Evolutionary conservation across 1,284 basidiomycete species (phyloP), one percentile per base, ranked within the genome.

Genomic region (Fomitopsis palustris): DNA sequence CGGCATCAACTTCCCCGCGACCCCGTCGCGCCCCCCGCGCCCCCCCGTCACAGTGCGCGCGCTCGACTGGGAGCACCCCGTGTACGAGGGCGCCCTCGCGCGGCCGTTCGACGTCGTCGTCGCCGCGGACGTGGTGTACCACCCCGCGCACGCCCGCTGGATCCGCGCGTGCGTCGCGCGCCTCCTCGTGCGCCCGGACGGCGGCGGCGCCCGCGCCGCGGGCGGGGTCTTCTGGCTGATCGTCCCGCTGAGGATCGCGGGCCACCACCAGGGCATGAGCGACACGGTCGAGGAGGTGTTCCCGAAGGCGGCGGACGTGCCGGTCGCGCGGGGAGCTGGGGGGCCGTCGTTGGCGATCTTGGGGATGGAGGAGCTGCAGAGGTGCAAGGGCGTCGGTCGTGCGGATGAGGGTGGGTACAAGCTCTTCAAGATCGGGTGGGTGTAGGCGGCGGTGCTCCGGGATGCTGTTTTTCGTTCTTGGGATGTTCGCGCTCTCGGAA

Each of bases 321-420:
- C n/a, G n/a, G n/a, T 35, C 12, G 19, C 14, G 41, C 37, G 37
- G 33, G 29, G n/a, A 45, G 52, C 3, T 9, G 35, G 35, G 35
- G 52, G 45, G 58, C 27, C 16, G 42, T 19, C 25, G 38, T 70
- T 88, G 59, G 78, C 66, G 43, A 76, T 87, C 27, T 64, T 84
- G 54, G 67, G 73, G 33, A 69, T 73, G 57, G 77, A 82, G 62
- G 75, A 75, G n/a, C 65, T 86, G 25, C 76, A 69, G 39, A 78
- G 77, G 58, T 73, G 77, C 61, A 76, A 75, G 16, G 80, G 85
- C 5, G 74, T 87, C 35, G 87, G 87, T 29, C 74, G 89, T 53
- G 85, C 81, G 39, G 90, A 92, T 69, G 89, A 91, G 72, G 77
- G 78, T 59, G 82, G 83, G 39, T 92, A 92, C 68, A 80, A 72